Base-by-base conservation (phyloP, 2,329 filamentous ascomycete genomes). In the Sporothrix globosa region DNA sequence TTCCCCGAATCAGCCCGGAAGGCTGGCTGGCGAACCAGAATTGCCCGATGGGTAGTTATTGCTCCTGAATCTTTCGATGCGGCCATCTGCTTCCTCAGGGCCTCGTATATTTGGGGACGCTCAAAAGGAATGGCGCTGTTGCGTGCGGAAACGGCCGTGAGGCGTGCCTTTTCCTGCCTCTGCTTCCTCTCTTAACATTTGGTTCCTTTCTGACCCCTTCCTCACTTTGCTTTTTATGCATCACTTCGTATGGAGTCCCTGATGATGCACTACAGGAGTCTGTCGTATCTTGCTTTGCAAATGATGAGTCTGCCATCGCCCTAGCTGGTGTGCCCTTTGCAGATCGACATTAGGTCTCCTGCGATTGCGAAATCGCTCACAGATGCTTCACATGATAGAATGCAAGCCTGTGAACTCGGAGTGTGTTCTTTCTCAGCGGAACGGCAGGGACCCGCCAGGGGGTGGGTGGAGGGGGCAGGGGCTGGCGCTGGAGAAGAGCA, bases 1-100 rank as follows among this genome's bases (percentile, higher is more conserved):
- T n/a, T 34, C 56, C 56, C 56, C 34, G n/a, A 61, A 61, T 61
- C 56, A 61, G 56, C 27, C 56, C 56, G 34, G 56, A 41, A 41
- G 34, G 56, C 34, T 41, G 21, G 56, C 21, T 60, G 56, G 19
- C 41, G 34, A 60, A 34, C 21, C 41, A 34, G 34, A 10, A 60
- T 60, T 24, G 13, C 56, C 41, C 19, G 56, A n/a, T 4, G n/a
- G 56, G 34, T 10, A 24, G 56, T 11, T 30, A 21, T 39, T 58
- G 30, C 54, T n/a, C 19, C 30, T 19, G 27, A 19, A 4, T 60
- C 14, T 17, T 19, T 19, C 17, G 13, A 17, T 13, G 44, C 44
- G 44, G 44, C 14, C 44, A 17, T 48, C 3, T 48, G 19, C 14
- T n/a, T 24, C 24, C 6, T 34, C 41, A 13, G 41, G 13, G 11